Conservation (phyloP, 352 stramenopile genomes). For the Phytophthora fragariae region DNA sequence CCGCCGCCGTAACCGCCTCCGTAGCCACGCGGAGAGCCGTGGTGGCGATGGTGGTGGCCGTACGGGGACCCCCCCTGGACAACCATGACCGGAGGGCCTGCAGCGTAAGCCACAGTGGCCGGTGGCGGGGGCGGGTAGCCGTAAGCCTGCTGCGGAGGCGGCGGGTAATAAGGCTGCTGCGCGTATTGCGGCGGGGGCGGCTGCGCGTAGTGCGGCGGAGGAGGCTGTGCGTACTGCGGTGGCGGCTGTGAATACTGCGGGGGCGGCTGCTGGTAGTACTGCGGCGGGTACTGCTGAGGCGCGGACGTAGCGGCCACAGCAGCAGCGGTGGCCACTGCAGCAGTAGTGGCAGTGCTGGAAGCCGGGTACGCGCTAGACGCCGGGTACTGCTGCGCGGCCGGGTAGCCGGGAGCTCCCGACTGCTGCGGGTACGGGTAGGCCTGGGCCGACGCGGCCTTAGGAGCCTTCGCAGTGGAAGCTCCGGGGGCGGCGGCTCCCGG, state of each 20-base stretch:
- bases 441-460: slow-evolving; percentile 35
- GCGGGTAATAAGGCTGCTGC: slow-evolving; percentile 51
- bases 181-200: slow-evolving; percentile 37
- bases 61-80: slow-evolving; percentile 29
- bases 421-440: slow-evolving; percentile 48
- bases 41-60: slow-evolving; percentile 43
- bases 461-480: slow-evolving; percentile 24
- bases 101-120: slow-evolving; percentile 41
- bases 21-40: slow-evolving; percentile 40
- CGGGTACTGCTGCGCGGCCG: slow-evolving; percentile 28
- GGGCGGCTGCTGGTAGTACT: slow-evolving; percentile 50
- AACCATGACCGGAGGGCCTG: slow-evolving; percentile 44
- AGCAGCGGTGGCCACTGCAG: slow-evolving; percentile 21
- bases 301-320: slow-evolving; percentile 33
- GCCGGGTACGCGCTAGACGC: slow-evolving; percentile 26
- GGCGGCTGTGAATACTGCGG: slow-evolving; percentile 43
- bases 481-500: slow-evolving; percentile 23
- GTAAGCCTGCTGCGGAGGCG: slow-evolving; percentile 33
- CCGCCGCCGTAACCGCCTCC: slow-evolving; percentile 33
- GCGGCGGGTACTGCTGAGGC: slow-evolving; percentile 30
- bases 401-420: slow-evolving; percentile 28
- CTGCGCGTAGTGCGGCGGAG: slow-evolving; percentile 31
- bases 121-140: slow-evolving; percentile 40
- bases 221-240: slow-evolving; percentile 9
- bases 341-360: slow-evolving; percentile 10